phyloP scores from a whole-genome alignment of 352 stramenopile species.

The Pseudoperonospora humuli region DNA sequence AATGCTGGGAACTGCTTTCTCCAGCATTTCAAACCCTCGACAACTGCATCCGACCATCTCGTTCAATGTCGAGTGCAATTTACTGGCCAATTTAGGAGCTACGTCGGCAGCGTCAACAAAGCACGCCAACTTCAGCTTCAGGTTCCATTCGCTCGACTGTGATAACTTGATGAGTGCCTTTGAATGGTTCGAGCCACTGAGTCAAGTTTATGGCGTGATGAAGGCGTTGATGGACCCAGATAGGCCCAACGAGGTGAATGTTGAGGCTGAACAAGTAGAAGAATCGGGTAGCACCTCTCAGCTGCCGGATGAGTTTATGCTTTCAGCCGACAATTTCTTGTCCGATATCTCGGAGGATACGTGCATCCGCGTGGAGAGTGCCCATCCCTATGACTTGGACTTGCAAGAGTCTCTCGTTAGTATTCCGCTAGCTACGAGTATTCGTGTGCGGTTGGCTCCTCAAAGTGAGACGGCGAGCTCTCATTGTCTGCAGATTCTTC shows the following conservation, averaged over 20 bases:
- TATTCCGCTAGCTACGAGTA: constrained; percentile 76
- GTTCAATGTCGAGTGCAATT: constrained; percentile 59
- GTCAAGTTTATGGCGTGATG: constrained; percentile 83
- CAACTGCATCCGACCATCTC: constrained; percentile 74
- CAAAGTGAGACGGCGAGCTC: constrained; percentile 76
- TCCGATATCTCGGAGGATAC: constrained; percentile 79
- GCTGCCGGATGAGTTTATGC: constrained; percentile 80
- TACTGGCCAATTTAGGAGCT: constrained; percentile 68
- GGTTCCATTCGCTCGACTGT: constrained; percentile 76
- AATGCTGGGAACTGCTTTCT: constrained; percentile 71
- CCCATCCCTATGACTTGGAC: constrained; percentile 76
- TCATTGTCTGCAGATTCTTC: constrained; percentile 83
- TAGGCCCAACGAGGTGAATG: constrained; percentile 8
- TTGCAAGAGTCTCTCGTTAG: constrained; percentile 72
- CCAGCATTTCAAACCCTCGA: constrained; percentile 36
- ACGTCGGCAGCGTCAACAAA: constrained; percentile 18
- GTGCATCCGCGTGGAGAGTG: constrained; percentile 70
- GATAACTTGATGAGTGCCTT: constrained; percentile 82
- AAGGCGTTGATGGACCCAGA: constrained; percentile 60
- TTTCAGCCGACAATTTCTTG: constrained; percentile 84
- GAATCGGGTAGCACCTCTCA: constrained; percentile 2
- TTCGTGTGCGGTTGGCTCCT: constrained; percentile 69
- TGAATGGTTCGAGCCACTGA: constrained; percentile 83
- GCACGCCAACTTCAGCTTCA: constrained; percentile 63
- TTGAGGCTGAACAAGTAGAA: not conserved